Conservation (phyloP, 1,284 basidiomycete species). For the Schizophyllum amplum region DNA sequence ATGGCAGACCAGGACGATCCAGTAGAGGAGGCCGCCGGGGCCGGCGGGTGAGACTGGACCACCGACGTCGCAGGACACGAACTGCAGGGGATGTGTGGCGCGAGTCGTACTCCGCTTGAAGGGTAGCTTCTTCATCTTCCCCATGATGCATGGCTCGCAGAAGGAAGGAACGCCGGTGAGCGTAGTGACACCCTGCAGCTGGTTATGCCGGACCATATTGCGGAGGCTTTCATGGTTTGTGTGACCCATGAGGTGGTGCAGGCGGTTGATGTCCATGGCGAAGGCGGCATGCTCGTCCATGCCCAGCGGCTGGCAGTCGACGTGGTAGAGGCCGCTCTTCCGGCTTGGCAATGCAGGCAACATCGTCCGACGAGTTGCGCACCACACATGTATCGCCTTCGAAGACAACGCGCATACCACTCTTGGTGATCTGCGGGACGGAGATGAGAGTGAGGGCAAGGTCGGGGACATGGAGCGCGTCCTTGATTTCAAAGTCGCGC, state of each 20-base stretch:
- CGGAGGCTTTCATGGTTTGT: background rate
- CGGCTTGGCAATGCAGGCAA: no score
- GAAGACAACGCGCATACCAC: no score
- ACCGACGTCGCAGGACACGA: slow-evolving; percentile 24
- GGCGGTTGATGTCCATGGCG: background rate
- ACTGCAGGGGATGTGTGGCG: slow-evolving; percentile 15
- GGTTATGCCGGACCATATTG: background rate
- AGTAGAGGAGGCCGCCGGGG: slow-evolving; percentile 16
- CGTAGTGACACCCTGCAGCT: background rate
- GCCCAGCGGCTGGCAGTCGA: no score
- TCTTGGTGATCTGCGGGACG: no score
- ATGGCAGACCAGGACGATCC: background rate
- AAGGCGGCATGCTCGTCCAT: no score
- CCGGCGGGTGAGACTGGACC: slow-evolving; percentile 19
- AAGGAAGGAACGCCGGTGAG: background rate
- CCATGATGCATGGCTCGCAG: slow-evolving; percentile 19
- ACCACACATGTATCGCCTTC: no score
- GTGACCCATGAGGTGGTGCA: background rate
- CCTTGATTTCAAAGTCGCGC: no score
- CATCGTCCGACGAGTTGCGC: no score
- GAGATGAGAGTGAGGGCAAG: no score
- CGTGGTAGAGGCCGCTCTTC: no score
- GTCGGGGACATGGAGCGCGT: no score
- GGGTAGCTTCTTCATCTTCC: slow-evolving; percentile 20
- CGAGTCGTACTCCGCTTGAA: slow-evolving; percentile 13